Base-by-base conservation (phyloP, 2,329 filamentous ascomycete genomes). In the Dactylonectria macrodidyma region DNA sequence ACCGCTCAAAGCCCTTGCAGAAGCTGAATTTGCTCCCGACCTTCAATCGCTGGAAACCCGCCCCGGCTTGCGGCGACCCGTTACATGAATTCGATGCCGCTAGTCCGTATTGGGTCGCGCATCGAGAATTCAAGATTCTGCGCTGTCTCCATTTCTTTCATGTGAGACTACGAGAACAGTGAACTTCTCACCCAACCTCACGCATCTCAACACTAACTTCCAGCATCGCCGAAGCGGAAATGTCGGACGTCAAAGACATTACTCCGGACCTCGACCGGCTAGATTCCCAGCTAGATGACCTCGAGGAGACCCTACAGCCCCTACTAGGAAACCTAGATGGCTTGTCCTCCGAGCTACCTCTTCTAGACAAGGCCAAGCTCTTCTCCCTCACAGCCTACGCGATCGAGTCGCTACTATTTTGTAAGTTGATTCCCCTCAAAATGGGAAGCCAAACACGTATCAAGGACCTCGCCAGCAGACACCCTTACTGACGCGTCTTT, bases 281-380 rank as follows among this genome's bases (percentile, higher is more conserved):
- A 59, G 91, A 94, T 72, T 88, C 89, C 73, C 90, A 95, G 78
- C 89, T 98, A 58, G 93, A 97, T 81, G 89, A 91, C 62, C 87
- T 98, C 54, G 90, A 97, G 78, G 88, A 91, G 41, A 86, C 89
- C 4, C 86, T 98, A 33, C 83, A 89, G 70, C 94, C 95, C n/a
- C 84, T 98, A 6, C 83, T 97, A 30, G 84, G 86, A 41, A 86
- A 87, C 57, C 83, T 98, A 50, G 85, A 89, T 58, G 89, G 91
- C 47, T 88, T 90, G 64, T 90, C 94, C 5, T 91, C 90, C 62
- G 94, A 94, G 78, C 86, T 98, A 33, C 95, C 95, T 2, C 87
- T 98, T n/a, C 87, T 99, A 68, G 95, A 98, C 84, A 95, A 94
- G 83, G 95, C 96, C 8, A 98, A 98, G 83, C 90, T 98, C 67